These are phyloP conservation scores for Eutrema yunnanense DNA, from an alignment of 345 rosid genomes.

Conservation along the genomic window DNA sequence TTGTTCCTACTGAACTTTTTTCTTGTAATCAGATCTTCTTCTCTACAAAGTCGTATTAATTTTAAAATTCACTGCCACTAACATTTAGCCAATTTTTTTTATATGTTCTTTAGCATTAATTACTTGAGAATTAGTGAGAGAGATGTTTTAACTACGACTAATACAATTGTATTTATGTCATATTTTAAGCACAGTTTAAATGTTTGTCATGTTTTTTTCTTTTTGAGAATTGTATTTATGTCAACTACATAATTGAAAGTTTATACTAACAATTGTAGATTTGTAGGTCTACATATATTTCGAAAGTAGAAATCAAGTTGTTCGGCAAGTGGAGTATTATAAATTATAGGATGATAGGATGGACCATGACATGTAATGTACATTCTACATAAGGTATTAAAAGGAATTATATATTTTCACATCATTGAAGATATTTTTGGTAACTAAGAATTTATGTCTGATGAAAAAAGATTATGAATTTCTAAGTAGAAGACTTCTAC, in stretches of 20 bases:
- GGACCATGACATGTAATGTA: conserved; percentile 13
- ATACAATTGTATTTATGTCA: background rate
- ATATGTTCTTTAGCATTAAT: background rate
- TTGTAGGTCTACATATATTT: background rate
- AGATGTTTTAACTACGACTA: background rate
- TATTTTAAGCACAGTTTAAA: background rate
- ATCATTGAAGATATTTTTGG: background rate
- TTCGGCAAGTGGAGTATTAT: background rate
- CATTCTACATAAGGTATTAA: background rate
- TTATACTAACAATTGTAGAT: background rate
- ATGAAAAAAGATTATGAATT: background rate
- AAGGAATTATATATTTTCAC: background rate
- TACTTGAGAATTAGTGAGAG: background rate
- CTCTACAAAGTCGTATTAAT: background rate
- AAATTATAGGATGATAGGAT: background rate
- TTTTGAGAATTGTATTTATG: background rate
- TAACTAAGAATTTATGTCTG: background rate
- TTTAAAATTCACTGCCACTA: background rate
- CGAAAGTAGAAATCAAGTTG: conserved; percentile 1
- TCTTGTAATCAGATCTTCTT: background rate
- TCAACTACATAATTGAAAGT: background rate
- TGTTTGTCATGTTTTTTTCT: background rate
- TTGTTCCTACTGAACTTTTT: background rate
- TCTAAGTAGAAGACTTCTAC: background rate
- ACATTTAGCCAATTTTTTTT: background rate